phyloP scores from a whole-genome alignment of 2,329 filamentous ascomycete genomes.

The Pochonia chlamydosporia region DNA sequence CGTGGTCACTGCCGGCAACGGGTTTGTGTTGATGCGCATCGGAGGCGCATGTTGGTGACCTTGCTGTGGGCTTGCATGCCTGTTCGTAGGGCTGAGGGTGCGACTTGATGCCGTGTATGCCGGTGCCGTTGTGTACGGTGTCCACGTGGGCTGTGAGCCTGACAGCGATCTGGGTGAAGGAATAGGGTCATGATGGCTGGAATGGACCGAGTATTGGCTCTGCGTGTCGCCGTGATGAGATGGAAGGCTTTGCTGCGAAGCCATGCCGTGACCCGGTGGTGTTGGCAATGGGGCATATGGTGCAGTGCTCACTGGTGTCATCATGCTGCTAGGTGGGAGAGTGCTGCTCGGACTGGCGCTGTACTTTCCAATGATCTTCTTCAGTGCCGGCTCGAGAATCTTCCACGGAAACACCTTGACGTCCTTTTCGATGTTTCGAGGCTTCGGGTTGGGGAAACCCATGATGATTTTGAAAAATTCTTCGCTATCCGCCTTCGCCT shows the following conservation, averaged over 20 bases:
- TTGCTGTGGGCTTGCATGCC: constrained; percentile 29
- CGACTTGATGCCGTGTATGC: constrained; percentile 30
- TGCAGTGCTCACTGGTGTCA: constrained; percentile 30
- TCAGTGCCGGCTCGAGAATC: constrained; percentile 76
- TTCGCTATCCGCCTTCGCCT: constrained; percentile 85
- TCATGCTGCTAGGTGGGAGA: constrained; percentile 31
- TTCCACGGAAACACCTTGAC: constrained; percentile 99
- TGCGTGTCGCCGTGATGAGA: constrained; percentile 26
- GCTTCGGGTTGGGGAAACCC: constrained; percentile 92
- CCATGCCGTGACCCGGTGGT: constrained; percentile 33
- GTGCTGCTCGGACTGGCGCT: constrained; percentile 42
- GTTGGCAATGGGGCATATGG: constrained; percentile 41
- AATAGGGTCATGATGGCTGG: constrained; percentile 43
- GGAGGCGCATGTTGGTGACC: constrained; percentile 21
- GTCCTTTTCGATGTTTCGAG: constrained; percentile 97
- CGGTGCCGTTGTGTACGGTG: constrained; percentile 32
- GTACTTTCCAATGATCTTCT: constrained; percentile 99
- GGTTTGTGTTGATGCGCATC: constrained; percentile 30
- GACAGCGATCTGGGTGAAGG: constrained; percentile 48
- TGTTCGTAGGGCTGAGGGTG: constrained; percentile 34
- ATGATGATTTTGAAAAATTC: constrained; percentile 99
- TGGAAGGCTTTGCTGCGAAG: constrained; percentile 21
- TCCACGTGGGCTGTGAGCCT: constrained; percentile 43
- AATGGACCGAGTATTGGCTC: constrained; percentile 33
- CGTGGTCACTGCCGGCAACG: constrained; percentile 32